These are phyloP conservation scores for Tricladium varicosporioides DNA, from an alignment of 2,329 filamentous ascomycete genomes.

Conservation along the genomic window DNA sequence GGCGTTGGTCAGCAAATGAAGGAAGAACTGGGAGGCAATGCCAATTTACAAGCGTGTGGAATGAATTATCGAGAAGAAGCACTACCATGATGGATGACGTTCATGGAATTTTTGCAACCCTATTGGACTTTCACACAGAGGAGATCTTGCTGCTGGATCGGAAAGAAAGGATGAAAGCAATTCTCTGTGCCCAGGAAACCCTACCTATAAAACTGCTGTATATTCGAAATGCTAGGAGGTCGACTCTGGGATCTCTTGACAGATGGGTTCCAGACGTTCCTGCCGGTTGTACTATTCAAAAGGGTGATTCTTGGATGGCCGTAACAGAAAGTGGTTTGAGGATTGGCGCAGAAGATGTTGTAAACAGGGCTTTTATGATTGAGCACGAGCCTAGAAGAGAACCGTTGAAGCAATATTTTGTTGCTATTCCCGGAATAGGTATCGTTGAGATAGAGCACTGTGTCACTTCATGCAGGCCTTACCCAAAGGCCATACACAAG, in stretches of 20 bases:
- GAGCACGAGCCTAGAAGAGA: too few relatives aligned
- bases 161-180: background rate
- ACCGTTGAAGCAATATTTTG: too few relatives aligned
- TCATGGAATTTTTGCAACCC: background rate
- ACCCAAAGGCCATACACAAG: too few relatives aligned
- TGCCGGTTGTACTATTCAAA: background rate
- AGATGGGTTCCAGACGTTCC: slow-evolving; percentile 1
- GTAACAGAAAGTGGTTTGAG: background rate
- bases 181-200: background rate
- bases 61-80: background rate
- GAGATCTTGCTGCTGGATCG: background rate
- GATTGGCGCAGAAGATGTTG: too few relatives aligned
- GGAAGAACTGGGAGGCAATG: background rate
- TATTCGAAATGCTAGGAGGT: background rate
- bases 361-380: too few relatives aligned
- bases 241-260: background rate
- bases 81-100: background rate
- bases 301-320: background rate
- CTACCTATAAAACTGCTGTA: background rate
- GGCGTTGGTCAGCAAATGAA: background rate
- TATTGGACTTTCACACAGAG: background rate
- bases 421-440: too few relatives aligned
- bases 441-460: too few relatives aligned
- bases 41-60: background rate
- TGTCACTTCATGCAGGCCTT: too few relatives aligned